Evolutionary conservation across 176 grass and related monocot genomes (phyloP).

Genomic region (Aegilops umbellulata): DNA sequence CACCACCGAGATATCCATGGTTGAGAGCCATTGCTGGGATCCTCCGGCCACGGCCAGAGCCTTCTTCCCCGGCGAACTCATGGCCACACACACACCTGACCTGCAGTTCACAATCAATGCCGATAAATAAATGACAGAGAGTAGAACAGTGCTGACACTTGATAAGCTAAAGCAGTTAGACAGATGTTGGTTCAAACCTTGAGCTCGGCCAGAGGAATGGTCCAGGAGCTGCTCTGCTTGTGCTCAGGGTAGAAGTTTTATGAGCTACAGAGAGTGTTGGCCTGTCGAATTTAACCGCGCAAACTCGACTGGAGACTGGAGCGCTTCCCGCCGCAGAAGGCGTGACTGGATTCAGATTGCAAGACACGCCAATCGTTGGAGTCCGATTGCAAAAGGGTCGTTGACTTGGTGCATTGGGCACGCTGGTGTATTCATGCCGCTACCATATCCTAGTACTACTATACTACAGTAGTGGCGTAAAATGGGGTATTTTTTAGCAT

Average conservation of each 20-base stretch:
- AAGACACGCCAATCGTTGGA: not conserved
- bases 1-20: conserved; percentile 33
- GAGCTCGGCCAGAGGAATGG: not conserved
- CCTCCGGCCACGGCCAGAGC: not conserved
- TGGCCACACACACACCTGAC: not conserved
- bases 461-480: not conserved
- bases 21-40: conserved; percentile 35
- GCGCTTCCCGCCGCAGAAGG: no score
- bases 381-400: not conserved
- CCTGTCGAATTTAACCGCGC: no score
- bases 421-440: not conserved
- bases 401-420: not conserved
- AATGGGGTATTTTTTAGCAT: not conserved
- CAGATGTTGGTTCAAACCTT: not conserved
- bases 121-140: not conserved
- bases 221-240: not conserved
- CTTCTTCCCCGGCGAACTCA: conserved; percentile 37
- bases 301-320: not conserved
- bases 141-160: not conserved
- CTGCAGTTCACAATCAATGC: not conserved
- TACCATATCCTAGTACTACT: no score
- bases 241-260: no score
- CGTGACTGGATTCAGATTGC: not conserved
- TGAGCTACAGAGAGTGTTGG: no score
- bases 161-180: not conserved